phyloP scores from a whole-genome alignment of 805 yeast species.

The Millerago galiae region DNA sequence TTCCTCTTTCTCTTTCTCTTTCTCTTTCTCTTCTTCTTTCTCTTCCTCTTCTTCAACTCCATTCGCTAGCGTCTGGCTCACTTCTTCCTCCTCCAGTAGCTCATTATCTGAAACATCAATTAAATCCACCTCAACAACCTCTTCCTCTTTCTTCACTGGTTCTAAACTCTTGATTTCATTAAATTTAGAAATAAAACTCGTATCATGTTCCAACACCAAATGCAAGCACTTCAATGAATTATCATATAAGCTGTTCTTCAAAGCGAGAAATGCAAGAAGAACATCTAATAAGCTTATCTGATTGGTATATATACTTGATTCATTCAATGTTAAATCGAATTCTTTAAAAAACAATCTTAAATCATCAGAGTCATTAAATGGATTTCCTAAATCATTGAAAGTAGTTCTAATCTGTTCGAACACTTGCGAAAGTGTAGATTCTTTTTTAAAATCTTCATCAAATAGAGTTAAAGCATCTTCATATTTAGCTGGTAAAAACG shows the following conservation, averaged over 20 bases:
- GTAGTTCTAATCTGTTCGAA: slow-evolving; percentile 14
- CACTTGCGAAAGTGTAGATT: slow-evolving; percentile 11
- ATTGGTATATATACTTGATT: slow-evolving; percentile 15
- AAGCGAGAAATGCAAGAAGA: slow-evolving; percentile 10
- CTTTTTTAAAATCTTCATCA: slow-evolving; percentile 14
- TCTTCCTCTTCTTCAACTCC: neutral
- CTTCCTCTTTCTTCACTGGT: neutral
- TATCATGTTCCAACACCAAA: slow-evolving; percentile 11
- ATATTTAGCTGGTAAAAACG: slow-evolving; percentile 6
- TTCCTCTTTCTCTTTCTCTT: neutral
- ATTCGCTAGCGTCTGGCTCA: neutral
- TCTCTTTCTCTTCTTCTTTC: neutral
- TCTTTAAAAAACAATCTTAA: slow-evolving; percentile 15
- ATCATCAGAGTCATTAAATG: slow-evolving; percentile 18
- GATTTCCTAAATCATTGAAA: slow-evolving; percentile 12
- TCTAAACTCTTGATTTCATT: slow-evolving; percentile 9
- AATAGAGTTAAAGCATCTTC: slow-evolving; percentile 14
- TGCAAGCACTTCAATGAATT: slow-evolving; percentile 10
- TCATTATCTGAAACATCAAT: too few species aligned
- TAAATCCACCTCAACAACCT: neutral
- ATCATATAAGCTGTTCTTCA: slow-evolving; percentile 2
- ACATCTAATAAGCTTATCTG: slow-evolving; percentile 15
- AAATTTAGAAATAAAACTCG: slow-evolving; percentile 11
- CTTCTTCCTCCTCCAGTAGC: neutral
- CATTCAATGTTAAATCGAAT: slow-evolving; percentile 13